Evolutionary conservation across 2,329 filamentous ascomycete genomes (phyloP), one percentile per base, ranked within the genome.

Genomic region (Pseudogymnoascus sp.): DNA sequence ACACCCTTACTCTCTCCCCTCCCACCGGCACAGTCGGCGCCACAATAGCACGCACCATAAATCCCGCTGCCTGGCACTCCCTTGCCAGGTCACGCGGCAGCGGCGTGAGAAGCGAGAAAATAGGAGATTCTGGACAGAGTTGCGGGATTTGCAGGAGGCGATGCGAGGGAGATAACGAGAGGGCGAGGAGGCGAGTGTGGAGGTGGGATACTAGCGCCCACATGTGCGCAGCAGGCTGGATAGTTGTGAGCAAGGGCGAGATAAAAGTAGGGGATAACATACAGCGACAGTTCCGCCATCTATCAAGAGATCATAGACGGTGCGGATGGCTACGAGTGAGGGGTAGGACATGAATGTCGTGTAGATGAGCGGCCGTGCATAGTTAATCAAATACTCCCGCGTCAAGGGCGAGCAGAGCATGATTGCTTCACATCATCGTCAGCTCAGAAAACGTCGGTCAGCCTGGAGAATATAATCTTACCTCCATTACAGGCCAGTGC

Each of bases 321-420:
- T 78, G 42, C 79, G 75, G 60, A 89, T 85, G 12, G 81, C 80
- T 0, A 81, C 81, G 1, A 89, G 77, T 1, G 81, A 79, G 0
- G 86, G 82, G 41, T 84, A 84, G 0, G 84, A 80, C 74, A 89
- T 80, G 31, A 87, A 86, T 0, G 88, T 91, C 0, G 88, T 90
- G 71, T 90, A 92, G 61, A 91, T 90, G 42, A 91, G 74, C 1
- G 82, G 85, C n/a, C 88, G 82, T 0, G 88, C 87, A 69, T 91
- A 91, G 69, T 92, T 91, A 72, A 91, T 81, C 60, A 91, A 77
- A 65, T 90, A 91, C 1, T 82, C 74, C 25, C 86, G 77, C 0
- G 84, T 82, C 0, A 80, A 74, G 0, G 79, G 72, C 1, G 84
- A 84, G 69, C 86, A 89, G 0, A 91, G 77, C 1, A 91, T 75